Conservation (phyloP, 441 rosid species). For the Daphne laureola region DNA sequence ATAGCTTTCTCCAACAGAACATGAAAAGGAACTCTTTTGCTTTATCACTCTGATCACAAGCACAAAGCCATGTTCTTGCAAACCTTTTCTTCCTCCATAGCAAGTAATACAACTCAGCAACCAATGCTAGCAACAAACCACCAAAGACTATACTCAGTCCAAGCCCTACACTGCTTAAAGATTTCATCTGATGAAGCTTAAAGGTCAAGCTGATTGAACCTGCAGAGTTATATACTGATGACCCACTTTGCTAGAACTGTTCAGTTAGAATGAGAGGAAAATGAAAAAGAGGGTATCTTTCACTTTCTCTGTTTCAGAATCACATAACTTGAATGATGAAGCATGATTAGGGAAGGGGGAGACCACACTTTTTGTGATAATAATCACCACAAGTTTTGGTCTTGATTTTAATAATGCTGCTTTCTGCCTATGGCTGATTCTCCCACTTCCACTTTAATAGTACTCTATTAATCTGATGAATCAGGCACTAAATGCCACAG, state of each 20-base stretch:
- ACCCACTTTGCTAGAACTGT: too few species aligned
- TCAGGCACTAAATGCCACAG: conserved; percentile 5
- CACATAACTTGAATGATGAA: conserved; percentile 26
- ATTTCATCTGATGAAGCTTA: conserved; percentile 51
- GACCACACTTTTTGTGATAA: conserved; percentile 12
- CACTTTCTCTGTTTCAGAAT: conserved; percentile 20
- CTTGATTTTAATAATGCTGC: not conserved
- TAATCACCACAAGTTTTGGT: conserved; percentile 4
- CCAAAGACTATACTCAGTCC: conserved; percentile 85
- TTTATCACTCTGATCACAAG: conserved; percentile 52
- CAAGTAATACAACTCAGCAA: conserved; percentile 79
- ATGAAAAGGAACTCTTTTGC: conserved; percentile 62
- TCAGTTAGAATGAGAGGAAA: too few species aligned
- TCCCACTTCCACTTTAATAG: not conserved
- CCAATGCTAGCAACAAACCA: conserved; percentile 63
- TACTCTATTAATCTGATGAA: not conserved
- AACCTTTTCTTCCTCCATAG: conserved; percentile 81
- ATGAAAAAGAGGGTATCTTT: too few species aligned
- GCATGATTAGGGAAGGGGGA: conserved; percentile 16
- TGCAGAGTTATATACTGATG: too few species aligned
- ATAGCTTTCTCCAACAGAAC: conserved; percentile 63
- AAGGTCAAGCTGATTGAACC: too few species aligned
- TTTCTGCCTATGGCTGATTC: too few species aligned
- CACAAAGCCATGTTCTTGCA: conserved; percentile 25
- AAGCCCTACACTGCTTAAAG: conserved; percentile 85